Evolutionary conservation across 805 yeast species (phyloP).

Genomic region (Ogataea polymorpha): DNA sequence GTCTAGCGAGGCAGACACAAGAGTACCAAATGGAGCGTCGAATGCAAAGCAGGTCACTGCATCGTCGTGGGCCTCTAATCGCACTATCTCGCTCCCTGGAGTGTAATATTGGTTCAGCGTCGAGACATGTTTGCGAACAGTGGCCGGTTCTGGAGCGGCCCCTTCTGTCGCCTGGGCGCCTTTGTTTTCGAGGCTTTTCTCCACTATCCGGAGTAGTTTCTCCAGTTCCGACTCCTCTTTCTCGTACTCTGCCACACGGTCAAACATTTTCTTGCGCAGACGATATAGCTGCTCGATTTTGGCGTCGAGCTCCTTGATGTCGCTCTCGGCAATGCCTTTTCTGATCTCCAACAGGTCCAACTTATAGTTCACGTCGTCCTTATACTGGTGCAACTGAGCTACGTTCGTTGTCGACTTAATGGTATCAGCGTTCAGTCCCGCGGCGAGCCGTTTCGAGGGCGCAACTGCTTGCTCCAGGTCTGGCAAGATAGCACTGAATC

Average conservation of each 20-base stretch:
- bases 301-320: conserved; percentile 60
- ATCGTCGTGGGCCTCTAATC: conserved; percentile 51
- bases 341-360: conserved; percentile 58
- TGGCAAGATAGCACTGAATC: conserved; percentile 59
- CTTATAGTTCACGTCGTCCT: conserved; percentile 40
- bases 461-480: conserved; percentile 44
- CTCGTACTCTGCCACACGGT: conserved; percentile 58
- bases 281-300: conserved; percentile 50
- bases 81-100: conserved; percentile 52
- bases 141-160: conserved; percentile 19
- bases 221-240: conserved; percentile 58
- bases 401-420: conserved; percentile 42
- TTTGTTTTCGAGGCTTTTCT: conserved; percentile 37
- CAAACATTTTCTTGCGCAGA: conserved; percentile 52
- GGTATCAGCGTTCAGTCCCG: conserved; percentile 39
- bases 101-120: conserved; percentile 62
- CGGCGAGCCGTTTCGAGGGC: conserved; percentile 29
- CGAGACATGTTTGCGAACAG: conserved; percentile 50
- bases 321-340: conserved; percentile 61
- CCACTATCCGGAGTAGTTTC: conserved; percentile 41
- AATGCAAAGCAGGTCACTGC: conserved; percentile 59
- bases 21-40: conserved; percentile 69
- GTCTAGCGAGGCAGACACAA: conserved; percentile 77
- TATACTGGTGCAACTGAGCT: conserved; percentile 35
- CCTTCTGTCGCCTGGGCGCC: conserved; percentile 17